Evolutionary conservation across 2,329 filamentous ascomycete species (phyloP).

Genomic region (Monascus ruber): DNA sequence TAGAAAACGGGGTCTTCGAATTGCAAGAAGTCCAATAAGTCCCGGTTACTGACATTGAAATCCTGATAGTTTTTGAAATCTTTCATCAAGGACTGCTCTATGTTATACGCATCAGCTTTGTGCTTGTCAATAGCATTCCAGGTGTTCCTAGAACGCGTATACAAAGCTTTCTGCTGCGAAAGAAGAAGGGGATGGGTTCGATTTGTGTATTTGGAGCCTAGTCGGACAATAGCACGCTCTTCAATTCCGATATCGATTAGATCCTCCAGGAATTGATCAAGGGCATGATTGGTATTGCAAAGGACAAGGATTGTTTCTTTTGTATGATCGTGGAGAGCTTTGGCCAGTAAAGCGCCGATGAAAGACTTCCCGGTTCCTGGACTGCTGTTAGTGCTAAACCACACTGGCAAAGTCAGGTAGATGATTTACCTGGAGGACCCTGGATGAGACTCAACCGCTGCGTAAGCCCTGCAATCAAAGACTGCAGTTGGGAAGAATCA

Average conservation of each 20-base stretch:
- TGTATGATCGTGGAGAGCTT: constrained; percentile 42
- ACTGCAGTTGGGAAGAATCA: constrained; percentile 45
- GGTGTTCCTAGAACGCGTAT: constrained; percentile 19
- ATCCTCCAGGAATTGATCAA: constrained; percentile 57
- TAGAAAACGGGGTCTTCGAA: constrained; percentile 46
- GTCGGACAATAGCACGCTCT: constrained; percentile 41
- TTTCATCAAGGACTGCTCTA: constrained; percentile 14
- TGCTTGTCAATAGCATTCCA: constrained; percentile 35
- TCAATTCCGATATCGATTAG: constrained; percentile 49
- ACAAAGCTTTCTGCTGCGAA: constrained; percentile 26
- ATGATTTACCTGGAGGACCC: constrained; percentile 54
- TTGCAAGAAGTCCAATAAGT: constrained; percentile 38
- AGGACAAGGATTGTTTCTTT: constrained; percentile 48
- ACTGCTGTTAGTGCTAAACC: constrained; percentile 5
- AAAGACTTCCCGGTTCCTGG: constrained; percentile 65
- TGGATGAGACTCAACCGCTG: constrained; percentile 53
- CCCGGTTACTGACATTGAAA: constrained; percentile 3
- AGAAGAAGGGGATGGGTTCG: constrained; percentile 41
- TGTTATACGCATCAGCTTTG: constrained; percentile 22
- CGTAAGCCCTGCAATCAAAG: constrained; percentile 44
- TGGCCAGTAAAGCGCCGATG: constrained; percentile 53
- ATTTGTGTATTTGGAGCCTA: constrained; percentile 49
- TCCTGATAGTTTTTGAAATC: constrained; percentile 10
- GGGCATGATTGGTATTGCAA: constrained; percentile 57
- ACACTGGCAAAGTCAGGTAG: background rate